phyloP scores from a whole-genome alignment of 1,284 basidiomycete genomes.

The Bjerkandera adusta region DNA sequence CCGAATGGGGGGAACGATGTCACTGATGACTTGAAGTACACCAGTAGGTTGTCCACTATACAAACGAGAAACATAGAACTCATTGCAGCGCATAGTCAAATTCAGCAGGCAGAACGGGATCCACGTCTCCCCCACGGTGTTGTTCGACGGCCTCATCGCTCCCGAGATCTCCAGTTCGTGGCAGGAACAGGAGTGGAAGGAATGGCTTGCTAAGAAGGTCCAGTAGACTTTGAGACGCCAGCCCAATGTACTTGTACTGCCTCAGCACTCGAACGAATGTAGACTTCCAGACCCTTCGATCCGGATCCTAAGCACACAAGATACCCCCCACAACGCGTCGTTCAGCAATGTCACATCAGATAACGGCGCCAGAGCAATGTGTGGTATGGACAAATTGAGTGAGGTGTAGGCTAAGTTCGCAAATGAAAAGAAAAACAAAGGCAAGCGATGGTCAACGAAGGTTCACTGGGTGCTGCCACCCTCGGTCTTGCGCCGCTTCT shows the following conservation, averaged over 20 bases:
- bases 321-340: background rate
- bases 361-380: background rate
- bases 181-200: conserved; percentile 82
- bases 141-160: conserved; percentile 85
- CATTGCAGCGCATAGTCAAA: conserved; percentile 57
- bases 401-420: background rate
- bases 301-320: no score
- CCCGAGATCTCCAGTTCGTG: conserved; percentile 82
- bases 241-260: no score
- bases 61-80: background rate
- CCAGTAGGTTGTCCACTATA: conserved; percentile 44
- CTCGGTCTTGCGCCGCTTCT: conserved; percentile 62
- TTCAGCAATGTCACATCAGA: conserved; percentile 1
- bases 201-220: conserved; percentile 75
- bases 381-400: background rate
- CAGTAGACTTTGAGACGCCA: no score
- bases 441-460: conserved; percentile 21
- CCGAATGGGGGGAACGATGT: conserved; percentile 77
- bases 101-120: conserved; percentile 89
- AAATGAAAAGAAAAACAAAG: conserved; percentile 19
- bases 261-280: no score
- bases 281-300: no score
- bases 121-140: conserved; percentile 87
- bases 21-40: conserved; percentile 86
- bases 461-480: conserved; percentile 21